phyloP scores from a whole-genome alignment of 495 filamentous ascomycete species.

The Bryoglossum gracile region DNA sequence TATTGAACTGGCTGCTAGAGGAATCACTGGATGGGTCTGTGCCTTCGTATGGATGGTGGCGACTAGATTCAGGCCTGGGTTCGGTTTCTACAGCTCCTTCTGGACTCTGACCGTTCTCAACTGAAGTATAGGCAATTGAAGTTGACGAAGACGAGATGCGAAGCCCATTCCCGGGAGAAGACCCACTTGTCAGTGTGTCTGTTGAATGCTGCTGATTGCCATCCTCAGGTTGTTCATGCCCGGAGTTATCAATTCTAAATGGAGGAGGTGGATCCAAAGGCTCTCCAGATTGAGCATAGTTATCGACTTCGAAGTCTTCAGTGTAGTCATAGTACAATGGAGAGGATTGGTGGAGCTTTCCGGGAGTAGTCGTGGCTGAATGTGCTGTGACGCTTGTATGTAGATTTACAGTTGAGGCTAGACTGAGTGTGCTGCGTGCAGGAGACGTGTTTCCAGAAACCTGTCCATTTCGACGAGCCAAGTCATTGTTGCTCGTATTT shows the following conservation, averaged over 20 bases:
- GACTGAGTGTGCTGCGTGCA: constrained; percentile 20
- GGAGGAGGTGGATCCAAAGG: constrained; percentile 21
- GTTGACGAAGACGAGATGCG: not conserved
- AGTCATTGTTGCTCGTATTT: constrained; percentile 8
- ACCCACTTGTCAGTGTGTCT: not conserved
- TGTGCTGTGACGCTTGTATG: not conserved
- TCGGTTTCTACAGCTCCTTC: not conserved
- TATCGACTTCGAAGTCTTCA: constrained; percentile 39
- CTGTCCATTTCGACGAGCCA: constrained; percentile 4
- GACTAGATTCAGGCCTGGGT: not conserved
- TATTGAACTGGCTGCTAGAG: not conserved
- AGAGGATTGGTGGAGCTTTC: constrained; percentile 14
- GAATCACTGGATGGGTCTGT: not conserved
- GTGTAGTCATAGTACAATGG: constrained; percentile 47
- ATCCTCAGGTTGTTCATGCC: constrained; percentile 23
- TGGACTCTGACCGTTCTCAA: not conserved
- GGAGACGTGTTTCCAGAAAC: constrained; percentile 19
- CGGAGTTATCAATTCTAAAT: constrained; percentile 29
- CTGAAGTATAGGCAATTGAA: not conserved
- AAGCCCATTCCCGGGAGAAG: not conserved
- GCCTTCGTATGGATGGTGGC: no score
- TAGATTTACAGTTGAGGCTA: constrained; percentile 19
- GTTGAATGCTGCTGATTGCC: constrained; percentile 15
- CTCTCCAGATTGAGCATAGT: constrained; percentile 14
- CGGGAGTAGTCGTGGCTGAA: constrained; percentile 18